These are phyloP conservation scores for Periconia sp. DNA, from an alignment of 2,329 filamentous ascomycete species.

Conservation along the genomic window DNA sequence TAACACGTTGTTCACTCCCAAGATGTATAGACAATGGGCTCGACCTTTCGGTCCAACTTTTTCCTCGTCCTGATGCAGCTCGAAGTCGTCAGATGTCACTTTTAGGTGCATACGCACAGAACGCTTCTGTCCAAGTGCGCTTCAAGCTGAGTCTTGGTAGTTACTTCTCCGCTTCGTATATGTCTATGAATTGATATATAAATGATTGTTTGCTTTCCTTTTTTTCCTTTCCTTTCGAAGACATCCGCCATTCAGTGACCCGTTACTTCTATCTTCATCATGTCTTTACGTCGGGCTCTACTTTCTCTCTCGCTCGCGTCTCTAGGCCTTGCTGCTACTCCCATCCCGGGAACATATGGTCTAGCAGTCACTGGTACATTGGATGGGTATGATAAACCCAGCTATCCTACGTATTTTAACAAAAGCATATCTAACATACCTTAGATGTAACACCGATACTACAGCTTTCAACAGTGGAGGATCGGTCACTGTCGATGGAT, in stretches of 20 bases:
- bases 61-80: background rate
- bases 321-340: slow-evolving; percentile 18
- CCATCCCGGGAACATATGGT: slow-evolving; percentile 23
- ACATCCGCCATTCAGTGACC: background rate
- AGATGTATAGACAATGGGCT: slow-evolving; percentile 2
- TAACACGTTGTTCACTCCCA: background rate
- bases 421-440: background rate
- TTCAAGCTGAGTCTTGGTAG: background rate
- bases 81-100: background rate
- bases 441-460: slow-evolving; percentile 22
- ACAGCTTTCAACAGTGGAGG: slow-evolving; percentile 50
- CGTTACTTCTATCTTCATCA: slow-evolving; percentile 1
- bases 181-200: slow-evolving; percentile 10
- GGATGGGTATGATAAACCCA: slow-evolving; percentile 28
- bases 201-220: background rate
- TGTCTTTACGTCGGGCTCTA: slow-evolving; percentile 3
- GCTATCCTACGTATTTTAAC: background rate
- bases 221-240: slow-evolving; percentile 1
- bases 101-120: slow-evolving; percentile 3
- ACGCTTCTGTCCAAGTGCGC: background rate
- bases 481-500: slow-evolving; percentile 49
- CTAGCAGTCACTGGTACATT: slow-evolving; percentile 32
- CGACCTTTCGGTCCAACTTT: slow-evolving; percentile 10
- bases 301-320: slow-evolving; percentile 19
- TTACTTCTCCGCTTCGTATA: background rate